Conservation (phyloP, 306 rosid genomes). For the Castanea sativa region DNA sequence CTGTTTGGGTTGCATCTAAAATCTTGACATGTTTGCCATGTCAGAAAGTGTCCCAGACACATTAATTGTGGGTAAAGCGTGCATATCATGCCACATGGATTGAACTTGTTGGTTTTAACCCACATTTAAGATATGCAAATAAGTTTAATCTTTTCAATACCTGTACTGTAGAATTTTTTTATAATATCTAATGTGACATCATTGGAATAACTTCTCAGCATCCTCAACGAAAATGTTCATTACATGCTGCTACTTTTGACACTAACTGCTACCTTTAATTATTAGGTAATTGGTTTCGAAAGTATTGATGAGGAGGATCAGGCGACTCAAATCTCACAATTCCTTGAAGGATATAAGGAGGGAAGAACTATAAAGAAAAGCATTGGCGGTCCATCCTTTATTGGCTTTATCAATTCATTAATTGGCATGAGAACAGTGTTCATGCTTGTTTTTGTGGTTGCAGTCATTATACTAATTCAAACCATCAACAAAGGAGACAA, state of each 20-base stretch:
- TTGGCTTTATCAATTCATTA: constrained; percentile 39
- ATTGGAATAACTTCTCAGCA: not conserved
- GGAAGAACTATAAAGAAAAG: constrained; percentile 62
- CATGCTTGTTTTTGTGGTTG: constrained; percentile 59
- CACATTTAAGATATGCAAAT: not conserved
- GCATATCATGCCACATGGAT: not conserved
- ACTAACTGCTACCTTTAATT: not conserved
- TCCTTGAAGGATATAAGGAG: constrained; percentile 76
- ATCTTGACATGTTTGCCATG: no score
- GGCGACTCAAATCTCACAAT: constrained; percentile 63
- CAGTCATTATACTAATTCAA: constrained; percentile 47
- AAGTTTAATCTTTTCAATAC: not conserved
- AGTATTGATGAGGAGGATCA: constrained; percentile 66
- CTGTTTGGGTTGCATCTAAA: not conserved
- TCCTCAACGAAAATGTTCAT: not conserved
- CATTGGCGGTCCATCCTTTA: constrained; percentile 47
- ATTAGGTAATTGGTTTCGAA: constrained; percentile 79
- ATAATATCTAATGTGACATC: not conserved
- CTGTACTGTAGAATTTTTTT: not conserved
- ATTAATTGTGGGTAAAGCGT: not conserved
- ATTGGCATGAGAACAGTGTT: constrained; percentile 68
- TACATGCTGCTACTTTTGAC: not conserved
- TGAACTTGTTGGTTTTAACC: not conserved
- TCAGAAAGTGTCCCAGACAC: no score
- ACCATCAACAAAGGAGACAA: constrained; percentile 44